These are phyloP conservation scores for Claviceps citrina DNA, from an alignment of 2,329 filamentous ascomycete genomes.

Conservation along the genomic window DNA sequence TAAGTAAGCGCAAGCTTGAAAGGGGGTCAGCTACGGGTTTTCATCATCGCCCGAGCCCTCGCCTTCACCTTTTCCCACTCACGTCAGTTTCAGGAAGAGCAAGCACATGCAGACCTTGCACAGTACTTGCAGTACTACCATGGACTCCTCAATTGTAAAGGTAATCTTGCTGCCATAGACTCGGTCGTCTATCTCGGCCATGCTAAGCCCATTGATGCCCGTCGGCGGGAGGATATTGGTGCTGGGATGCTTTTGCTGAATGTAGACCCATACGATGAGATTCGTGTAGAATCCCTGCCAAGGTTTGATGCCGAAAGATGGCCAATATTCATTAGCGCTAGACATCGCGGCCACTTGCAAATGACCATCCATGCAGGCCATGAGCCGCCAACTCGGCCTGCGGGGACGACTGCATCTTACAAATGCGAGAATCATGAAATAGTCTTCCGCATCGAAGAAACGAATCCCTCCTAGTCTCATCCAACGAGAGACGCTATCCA, in stretches of 20 bases:
- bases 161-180: slow-evolving; percentile 4
- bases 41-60: too few relatives aligned
- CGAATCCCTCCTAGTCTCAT: slow-evolving; percentile 2
- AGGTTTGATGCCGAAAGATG: too few relatives aligned
- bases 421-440: slow-evolving; percentile 4
- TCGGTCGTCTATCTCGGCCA: slow-evolving; percentile 1
- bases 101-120: slow-evolving; percentile 6
- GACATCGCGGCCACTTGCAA: background rate
- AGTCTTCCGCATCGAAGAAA: slow-evolving; percentile 2
- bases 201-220: slow-evolving; percentile 1
- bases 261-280: slow-evolving; percentile 5
- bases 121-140: slow-evolving; percentile 4
- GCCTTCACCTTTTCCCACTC: background rate
- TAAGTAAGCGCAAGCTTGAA: too few relatives aligned
- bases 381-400: too few relatives aligned
- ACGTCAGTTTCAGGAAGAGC: slow-evolving; percentile 4
- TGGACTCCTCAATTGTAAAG: slow-evolving; percentile 5
- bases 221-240: slow-evolving; percentile 5
- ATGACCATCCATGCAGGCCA: too few relatives aligned
- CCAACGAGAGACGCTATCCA: background rate
- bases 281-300: slow-evolving; percentile 4
- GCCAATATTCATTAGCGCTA: background rate
- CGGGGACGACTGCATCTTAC: background rate
- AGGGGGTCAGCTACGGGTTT: too few relatives aligned
- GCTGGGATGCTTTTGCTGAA: slow-evolving; percentile 2